Evolutionary conservation across 139 green algal genomes (phyloP).

Genomic region (Micractinium sp.): DNA sequence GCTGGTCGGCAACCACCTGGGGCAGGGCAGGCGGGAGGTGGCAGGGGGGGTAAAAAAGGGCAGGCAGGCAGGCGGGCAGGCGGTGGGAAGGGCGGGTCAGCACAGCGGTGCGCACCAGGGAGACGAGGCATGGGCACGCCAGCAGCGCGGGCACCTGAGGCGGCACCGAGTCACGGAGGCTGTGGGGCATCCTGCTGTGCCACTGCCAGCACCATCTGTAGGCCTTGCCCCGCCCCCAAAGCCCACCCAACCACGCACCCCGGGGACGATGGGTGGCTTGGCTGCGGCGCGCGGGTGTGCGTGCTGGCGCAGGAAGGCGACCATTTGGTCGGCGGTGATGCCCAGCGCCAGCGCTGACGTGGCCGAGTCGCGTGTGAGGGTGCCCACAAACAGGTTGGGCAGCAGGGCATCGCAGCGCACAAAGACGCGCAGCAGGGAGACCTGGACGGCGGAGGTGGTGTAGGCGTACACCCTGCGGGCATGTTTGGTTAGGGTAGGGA

Average conservation of each 20-base stretch:
- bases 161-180: not conserved
- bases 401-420: constrained; percentile 79
- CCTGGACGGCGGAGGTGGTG: constrained; percentile 71
- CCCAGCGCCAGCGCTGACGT: constrained; percentile 66
- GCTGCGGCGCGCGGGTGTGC: constrained; percentile 64
- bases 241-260: constrained; percentile 44
- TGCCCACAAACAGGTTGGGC: constrained; percentile 91
- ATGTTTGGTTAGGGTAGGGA: not conserved
- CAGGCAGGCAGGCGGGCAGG: not conserved
- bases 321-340: constrained; percentile 71
- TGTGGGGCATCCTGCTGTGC: not conserved
- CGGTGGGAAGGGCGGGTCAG: not conserved
- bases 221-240: not conserved
- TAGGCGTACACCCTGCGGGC: constrained; percentile 85
- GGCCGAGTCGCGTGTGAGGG: constrained; percentile 79
- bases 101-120: not conserved
- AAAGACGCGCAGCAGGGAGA: constrained; percentile 80
- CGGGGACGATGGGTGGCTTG: constrained; percentile 68
- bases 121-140: not conserved
- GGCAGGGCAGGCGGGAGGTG: not conserved
- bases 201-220: not conserved
- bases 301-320: constrained; percentile 76
- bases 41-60: not conserved
- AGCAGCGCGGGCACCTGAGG: not conserved
- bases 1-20: constrained; percentile 83